Evolutionary conservation across 768 basidiomycete genomes (phyloP).

Genomic region (Boletellus ananiceps): DNA sequence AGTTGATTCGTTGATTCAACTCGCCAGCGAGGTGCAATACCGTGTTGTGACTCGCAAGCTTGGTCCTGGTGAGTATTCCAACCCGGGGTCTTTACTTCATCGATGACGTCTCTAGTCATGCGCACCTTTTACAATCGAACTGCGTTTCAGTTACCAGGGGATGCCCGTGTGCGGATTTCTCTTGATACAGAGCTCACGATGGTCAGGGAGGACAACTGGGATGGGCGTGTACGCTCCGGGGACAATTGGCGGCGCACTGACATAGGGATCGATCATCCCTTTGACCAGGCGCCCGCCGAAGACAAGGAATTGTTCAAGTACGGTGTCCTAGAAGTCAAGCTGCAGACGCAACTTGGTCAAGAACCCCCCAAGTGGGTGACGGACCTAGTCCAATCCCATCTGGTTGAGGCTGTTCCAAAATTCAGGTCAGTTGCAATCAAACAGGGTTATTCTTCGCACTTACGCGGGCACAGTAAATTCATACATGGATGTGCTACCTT

Average conservation of each 20-base stretch:
- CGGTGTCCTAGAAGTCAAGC: slow-evolving; percentile 94
- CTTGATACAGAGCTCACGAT: slow-evolving; percentile 95
- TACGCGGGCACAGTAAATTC: slow-evolving; percentile 60
- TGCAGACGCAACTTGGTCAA: slow-evolving; percentile 94
- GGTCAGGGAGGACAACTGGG: slow-evolving; percentile 96
- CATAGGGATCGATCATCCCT: slow-evolving; percentile 89
- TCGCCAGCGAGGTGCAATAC: slow-evolving; percentile 97
- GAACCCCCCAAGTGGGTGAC: slow-evolving; percentile 95
- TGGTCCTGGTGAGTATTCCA: slow-evolving; percentile 58
- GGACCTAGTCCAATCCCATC: slow-evolving; percentile 90
- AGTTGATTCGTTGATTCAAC: slow-evolving; percentile 89
- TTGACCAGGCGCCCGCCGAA: slow-evolving; percentile 63
- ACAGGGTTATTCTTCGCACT: background rate
- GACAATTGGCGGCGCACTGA: slow-evolving; percentile 95
- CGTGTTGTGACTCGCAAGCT: slow-evolving; percentile 77
- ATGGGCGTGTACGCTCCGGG: slow-evolving; percentile 67
- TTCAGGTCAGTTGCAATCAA: slow-evolving; percentile 59
- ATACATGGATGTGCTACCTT: slow-evolving; percentile 96
- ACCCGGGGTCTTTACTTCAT: background rate
- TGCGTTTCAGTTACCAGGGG: slow-evolving; percentile 97
- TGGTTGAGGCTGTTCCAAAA: slow-evolving; percentile 97
- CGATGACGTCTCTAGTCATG: slow-evolving; percentile 56
- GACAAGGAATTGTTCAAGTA: slow-evolving; percentile 97
- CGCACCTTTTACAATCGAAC: slow-evolving; percentile 98
- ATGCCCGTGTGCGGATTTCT: slow-evolving; percentile 97